phyloP scores from a whole-genome alignment of 352 stramenopile species.

The Thalassiosira exigua region DNA sequence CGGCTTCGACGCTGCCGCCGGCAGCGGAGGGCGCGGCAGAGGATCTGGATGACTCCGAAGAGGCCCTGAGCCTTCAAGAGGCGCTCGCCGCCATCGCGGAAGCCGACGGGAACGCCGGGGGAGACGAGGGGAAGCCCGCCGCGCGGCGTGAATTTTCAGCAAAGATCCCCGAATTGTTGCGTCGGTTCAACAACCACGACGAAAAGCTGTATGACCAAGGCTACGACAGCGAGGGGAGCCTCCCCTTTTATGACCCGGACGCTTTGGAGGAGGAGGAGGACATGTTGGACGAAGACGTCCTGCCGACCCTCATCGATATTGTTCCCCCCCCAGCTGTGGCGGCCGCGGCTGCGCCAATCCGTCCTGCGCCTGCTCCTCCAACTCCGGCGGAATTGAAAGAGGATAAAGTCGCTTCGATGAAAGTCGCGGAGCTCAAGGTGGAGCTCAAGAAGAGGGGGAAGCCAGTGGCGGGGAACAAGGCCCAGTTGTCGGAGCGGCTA shows the following conservation, averaged over 20 bases:
- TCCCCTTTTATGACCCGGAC: constrained; percentile 5
- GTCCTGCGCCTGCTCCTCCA: neutral
- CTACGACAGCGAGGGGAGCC: constrained; percentile 23
- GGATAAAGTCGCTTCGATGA: neutral
- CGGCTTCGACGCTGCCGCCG: no score
- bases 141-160: no score
- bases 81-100: no score
- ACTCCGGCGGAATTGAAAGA: constrained; percentile 1
- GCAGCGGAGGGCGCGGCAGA: no score
- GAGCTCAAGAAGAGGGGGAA: constrained; percentile 16
- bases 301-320: neutral
- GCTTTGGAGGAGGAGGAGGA: constrained; percentile 10
- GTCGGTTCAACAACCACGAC: constrained; percentile 29
- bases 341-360: neutral
- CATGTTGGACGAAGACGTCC: constrained; percentile 9
- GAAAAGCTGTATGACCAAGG: constrained; percentile 12
- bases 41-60: no score
- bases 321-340: neutral
- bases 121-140: no score
- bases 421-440: constrained; percentile 17
- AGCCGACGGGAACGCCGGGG: no score
- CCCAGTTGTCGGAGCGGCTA: constrained; percentile 2
- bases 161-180: no score
- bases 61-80: no score
- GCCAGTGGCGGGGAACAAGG: constrained; percentile 2